Evolutionary conservation across 495 filamentous ascomycete species (phyloP).

Genomic region (Tuber magnatum): DNA sequence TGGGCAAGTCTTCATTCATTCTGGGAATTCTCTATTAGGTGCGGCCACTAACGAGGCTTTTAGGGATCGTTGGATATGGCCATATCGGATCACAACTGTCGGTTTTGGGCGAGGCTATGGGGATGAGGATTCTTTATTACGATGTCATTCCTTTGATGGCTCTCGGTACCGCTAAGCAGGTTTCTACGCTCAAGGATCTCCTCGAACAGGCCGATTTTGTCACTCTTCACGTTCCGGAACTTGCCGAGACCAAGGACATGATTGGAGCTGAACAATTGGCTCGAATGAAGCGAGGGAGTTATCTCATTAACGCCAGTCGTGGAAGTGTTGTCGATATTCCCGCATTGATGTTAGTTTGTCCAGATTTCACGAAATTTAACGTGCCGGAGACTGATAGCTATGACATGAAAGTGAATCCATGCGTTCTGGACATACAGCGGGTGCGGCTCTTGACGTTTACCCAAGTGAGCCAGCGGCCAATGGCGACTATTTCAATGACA

Average conservation of each 20-base stretch:
- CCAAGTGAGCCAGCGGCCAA: conserved; percentile 88
- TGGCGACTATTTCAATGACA: conserved; percentile 80
- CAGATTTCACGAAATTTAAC: neutral
- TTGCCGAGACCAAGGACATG: conserved; percentile 83
- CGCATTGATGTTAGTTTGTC: conserved; percentile 55
- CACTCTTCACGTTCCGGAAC: conserved; percentile 85
- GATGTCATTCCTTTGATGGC: conserved; percentile 89
- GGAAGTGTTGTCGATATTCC: conserved; percentile 95
- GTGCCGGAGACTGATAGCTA: neutral
- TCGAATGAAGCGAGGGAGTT: conserved; percentile 82
- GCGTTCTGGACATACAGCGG: conserved; percentile 76
- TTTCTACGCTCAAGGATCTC: conserved; percentile 67
- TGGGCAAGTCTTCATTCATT: conserved; percentile 51
- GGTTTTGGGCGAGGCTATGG: conserved; percentile 90
- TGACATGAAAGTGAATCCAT: conserved; percentile 54
- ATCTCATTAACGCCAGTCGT: conserved; percentile 89
- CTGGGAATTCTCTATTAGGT: neutral
- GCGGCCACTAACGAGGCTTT: neutral
- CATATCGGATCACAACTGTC: conserved; percentile 95
- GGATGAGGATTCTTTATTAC: conserved; percentile 95
- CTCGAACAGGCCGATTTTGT: conserved; percentile 77
- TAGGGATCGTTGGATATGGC: conserved; percentile 89
- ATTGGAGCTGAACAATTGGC: conserved; percentile 68
- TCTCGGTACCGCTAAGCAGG: conserved; percentile 74
- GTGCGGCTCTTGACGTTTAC: conserved; percentile 91